A percentile compares a stretch with the other conserved stretches of the same genome.
Evolutionary conservation across 352 stramenopile genomes (phyloP).

Genomic region (Globisporangium nagaii): DNA sequence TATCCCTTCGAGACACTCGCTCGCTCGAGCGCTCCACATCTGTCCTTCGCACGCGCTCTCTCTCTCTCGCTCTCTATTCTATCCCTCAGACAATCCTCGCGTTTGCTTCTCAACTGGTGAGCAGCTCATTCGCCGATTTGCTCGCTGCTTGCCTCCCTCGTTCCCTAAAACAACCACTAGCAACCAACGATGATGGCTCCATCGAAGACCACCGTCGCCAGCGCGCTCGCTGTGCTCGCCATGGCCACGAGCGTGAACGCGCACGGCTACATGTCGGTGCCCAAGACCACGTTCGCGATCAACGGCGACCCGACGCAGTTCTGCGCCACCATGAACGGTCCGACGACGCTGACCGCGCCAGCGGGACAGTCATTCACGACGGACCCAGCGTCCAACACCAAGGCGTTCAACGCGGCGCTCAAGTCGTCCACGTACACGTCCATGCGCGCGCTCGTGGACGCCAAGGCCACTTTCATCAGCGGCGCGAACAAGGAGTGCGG

Average conservation of each 20-base stretch:
- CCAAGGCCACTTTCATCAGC: background rate
- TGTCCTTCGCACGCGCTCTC: background rate
- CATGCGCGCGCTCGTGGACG: slow-evolving; percentile 12
- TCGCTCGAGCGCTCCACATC: background rate
- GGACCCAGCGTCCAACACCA: slow-evolving; percentile 14
- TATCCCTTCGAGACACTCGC: no score
- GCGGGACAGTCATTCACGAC: slow-evolving; percentile 9
- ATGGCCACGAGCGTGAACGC: background rate
- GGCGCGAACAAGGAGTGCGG: slow-evolving; percentile 14
- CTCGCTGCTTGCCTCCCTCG: background rate
- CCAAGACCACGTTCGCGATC: slow-evolving; percentile 6
- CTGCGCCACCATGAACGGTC: slow-evolving; percentile 6
- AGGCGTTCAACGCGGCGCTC: slow-evolving; percentile 20
- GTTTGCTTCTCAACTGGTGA: no score
- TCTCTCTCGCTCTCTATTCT: background rate
- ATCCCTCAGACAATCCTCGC: no score
- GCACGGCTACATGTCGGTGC: slow-evolving; percentile 6
- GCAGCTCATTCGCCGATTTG: slow-evolving; percentile 11
- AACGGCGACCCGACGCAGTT: slow-evolving; percentile 9
- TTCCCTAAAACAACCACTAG: background rate
- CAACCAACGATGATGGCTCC: background rate
- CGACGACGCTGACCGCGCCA: slow-evolving; percentile 4
- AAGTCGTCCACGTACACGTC: slow-evolving; percentile 17
- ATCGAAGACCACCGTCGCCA: background rate
- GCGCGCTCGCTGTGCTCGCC: slow-evolving; percentile 3